Conservation (phyloP, 768 basidiomycete species). For the Phaeotremella fagi region DNA sequence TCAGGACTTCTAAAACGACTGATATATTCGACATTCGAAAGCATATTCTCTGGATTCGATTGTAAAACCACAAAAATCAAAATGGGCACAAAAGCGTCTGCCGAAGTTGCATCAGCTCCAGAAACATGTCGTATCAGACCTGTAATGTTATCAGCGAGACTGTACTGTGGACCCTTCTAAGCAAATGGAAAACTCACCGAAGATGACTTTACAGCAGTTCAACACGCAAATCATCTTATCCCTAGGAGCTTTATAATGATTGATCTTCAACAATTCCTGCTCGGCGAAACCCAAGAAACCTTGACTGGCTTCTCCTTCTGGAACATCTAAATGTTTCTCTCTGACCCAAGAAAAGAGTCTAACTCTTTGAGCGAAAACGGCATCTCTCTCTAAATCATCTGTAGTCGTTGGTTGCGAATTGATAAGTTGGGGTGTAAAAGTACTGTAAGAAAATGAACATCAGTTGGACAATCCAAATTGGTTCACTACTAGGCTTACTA, state of each 20-base stretch:
- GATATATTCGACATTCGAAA: conserved; percentile 98
- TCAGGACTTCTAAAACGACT: conserved; percentile 85
- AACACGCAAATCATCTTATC: conserved; percentile 97
- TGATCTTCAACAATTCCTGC: conserved; percentile 83
- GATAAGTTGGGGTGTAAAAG: conserved; percentile 81
- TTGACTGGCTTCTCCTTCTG: conserved; percentile 56
- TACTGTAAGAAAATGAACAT: too few relatives aligned
- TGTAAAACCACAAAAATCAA: conserved; percentile 89
- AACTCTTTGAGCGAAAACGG: conserved; percentile 82
- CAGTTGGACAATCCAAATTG: too few relatives aligned
- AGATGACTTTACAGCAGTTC: conserved; percentile 98
- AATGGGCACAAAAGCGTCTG: conserved; percentile 91
- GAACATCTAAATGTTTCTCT: conserved; percentile 84
- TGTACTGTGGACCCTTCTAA: not conserved
- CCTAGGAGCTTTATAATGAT: conserved; percentile 96
- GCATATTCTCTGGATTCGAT: conserved; percentile 85
- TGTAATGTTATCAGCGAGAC: conserved; percentile 42
- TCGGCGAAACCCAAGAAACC: conserved; percentile 63
- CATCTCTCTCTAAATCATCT: conserved; percentile 95
- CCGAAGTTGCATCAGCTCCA: conserved; percentile 59
- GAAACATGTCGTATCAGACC: conserved; percentile 81
- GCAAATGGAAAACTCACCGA: conserved; percentile 59
- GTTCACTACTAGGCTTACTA: too few relatives aligned
- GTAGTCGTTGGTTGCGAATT: conserved; percentile 72
- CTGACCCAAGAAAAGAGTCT: conserved; percentile 85